Evolutionary conservation across 1,139 yeast genomes (phyloP).

Genomic region (Yamadazyma sp.): DNA sequence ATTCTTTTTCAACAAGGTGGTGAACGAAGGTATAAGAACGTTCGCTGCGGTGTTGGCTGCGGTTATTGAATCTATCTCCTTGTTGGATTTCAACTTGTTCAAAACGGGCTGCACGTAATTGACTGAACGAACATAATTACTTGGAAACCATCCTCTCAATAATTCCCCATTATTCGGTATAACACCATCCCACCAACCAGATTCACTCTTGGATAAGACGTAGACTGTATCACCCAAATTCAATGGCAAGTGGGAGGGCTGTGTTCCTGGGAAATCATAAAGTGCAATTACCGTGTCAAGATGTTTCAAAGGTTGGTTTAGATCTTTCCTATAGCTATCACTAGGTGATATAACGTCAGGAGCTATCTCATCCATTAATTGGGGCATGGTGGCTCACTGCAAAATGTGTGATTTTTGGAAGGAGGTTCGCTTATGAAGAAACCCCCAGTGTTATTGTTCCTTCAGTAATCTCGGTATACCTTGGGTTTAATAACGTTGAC

Average conservation of each 20-base stretch:
- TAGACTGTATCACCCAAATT: constrained; percentile 52
- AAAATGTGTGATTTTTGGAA: too few relatives aligned
- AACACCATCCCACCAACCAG: constrained; percentile 83
- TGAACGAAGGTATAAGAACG: constrained; percentile 46
- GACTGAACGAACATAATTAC: constrained; percentile 51
- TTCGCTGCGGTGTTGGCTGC: constrained; percentile 55
- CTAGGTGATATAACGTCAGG: constrained; percentile 40
- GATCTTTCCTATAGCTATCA: constrained; percentile 18
- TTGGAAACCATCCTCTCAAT: constrained; percentile 78
- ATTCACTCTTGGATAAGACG: constrained; percentile 50
- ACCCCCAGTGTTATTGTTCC: too few relatives aligned
- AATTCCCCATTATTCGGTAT: constrained; percentile 39
- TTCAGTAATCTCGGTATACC: too few relatives aligned
- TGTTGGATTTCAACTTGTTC: constrained; percentile 38
- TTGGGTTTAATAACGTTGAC: too few relatives aligned
- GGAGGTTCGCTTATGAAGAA: too few relatives aligned
- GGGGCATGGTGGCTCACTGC: constrained; percentile 3
- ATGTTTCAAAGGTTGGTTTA: constrained; percentile 32
- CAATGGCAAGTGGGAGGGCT: constrained; percentile 46
- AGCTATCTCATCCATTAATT: constrained; percentile 33
- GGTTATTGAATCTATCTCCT: constrained; percentile 45
- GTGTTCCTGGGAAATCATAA: constrained; percentile 51
- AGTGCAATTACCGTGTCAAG: constrained; percentile 53
- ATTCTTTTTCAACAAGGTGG: constrained; percentile 39
- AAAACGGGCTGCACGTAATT: constrained; percentile 49